A percentile compares a stretch with the other conserved stretches of the same genome.
phyloP scores from a whole-genome alignment of 345 rosid genomes.

The Linum usitatissimum region DNA sequence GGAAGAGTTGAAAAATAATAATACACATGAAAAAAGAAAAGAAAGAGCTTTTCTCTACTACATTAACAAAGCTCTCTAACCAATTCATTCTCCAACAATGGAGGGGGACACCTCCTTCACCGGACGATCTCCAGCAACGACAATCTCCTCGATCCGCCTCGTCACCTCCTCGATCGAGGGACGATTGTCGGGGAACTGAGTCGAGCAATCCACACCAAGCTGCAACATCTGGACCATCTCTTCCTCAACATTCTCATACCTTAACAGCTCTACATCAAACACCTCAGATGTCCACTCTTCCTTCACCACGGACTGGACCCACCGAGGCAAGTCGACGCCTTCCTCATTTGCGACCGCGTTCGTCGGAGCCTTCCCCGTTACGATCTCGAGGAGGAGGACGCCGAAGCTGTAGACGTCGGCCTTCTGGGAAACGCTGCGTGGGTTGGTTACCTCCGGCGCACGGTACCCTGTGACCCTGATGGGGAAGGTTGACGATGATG shows the following conservation, averaged over 20 bases:
- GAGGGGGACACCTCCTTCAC: too few species aligned
- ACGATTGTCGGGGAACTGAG: not conserved
- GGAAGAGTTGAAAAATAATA: too few species aligned
- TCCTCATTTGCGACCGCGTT: not conserved
- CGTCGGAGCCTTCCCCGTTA: slow-evolving; percentile 6
- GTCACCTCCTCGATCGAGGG: not conserved
- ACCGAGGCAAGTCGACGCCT: slow-evolving; percentile 3
- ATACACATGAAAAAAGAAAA: too few species aligned
- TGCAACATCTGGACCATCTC: slow-evolving; percentile 10
- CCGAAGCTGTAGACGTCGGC: slow-evolving; percentile 12
- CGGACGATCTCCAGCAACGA: too few species aligned
- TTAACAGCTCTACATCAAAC: slow-evolving; percentile 2
- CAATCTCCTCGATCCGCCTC: not conserved
- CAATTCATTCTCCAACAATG: too few species aligned
- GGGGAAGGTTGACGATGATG: not conserved
- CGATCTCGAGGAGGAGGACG: slow-evolving; percentile 3
- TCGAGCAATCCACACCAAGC: not conserved
- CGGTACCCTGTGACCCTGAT: slow-evolving; percentile 9
- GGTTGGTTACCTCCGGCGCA: slow-evolving; percentile 8
- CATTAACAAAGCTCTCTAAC: too few species aligned
- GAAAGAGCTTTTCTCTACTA: too few species aligned
- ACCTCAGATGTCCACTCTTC: slow-evolving; percentile 12
- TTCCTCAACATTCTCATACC: slow-evolving; percentile 4
- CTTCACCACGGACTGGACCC: slow-evolving; percentile 11
- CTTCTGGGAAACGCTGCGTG: not conserved